Percentiles rank a stretch among this genome's conserved stretches.
phyloP scores from a whole-genome alignment of 495 filamentous ascomycete species.

The Amphirosellinia nigrospora region DNA sequence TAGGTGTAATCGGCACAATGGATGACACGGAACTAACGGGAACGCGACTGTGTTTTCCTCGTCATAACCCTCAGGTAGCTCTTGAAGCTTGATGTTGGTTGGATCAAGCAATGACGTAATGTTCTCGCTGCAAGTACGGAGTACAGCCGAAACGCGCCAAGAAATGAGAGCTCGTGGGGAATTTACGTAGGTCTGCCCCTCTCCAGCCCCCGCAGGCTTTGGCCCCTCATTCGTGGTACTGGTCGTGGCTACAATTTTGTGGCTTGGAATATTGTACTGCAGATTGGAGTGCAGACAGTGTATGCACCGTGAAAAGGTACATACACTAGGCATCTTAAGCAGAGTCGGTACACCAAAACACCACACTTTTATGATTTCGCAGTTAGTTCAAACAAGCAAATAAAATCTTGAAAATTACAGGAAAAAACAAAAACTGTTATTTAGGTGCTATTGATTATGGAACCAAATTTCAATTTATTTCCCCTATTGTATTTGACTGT shows the following conservation, averaged over 20 bases:
- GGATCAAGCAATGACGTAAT: slow-evolving; percentile 9
- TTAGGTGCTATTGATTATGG: too few relatives aligned
- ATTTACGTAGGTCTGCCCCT: slow-evolving; percentile 10
- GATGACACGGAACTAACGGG: not conserved
- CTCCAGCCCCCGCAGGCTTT: not conserved
- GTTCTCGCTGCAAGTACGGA: not conserved
- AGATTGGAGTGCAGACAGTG: not conserved
- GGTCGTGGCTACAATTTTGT: slow-evolving; percentile 12
- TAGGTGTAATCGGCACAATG: not conserved
- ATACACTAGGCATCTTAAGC: too few relatives aligned
- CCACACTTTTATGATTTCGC: too few relatives aligned
- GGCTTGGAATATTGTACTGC: not conserved
- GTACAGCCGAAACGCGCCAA: not conserved
- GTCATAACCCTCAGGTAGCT: slow-evolving; percentile 4
- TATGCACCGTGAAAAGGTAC: not conserved
- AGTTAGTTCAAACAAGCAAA: too few relatives aligned
- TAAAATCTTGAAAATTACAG: too few relatives aligned
- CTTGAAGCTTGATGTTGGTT: slow-evolving; percentile 1
- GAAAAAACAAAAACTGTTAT: too few relatives aligned
- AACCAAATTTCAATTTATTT: too few relatives aligned
- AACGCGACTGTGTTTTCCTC: not conserved
- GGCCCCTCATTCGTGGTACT: slow-evolving; percentile 14
- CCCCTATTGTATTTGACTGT: not conserved
- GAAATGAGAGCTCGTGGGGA: not conserved
- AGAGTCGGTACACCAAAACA: too few relatives aligned